Conservation (phyloP, 805 yeast species). For the Kodamaea hsintzibuensis region DNA sequence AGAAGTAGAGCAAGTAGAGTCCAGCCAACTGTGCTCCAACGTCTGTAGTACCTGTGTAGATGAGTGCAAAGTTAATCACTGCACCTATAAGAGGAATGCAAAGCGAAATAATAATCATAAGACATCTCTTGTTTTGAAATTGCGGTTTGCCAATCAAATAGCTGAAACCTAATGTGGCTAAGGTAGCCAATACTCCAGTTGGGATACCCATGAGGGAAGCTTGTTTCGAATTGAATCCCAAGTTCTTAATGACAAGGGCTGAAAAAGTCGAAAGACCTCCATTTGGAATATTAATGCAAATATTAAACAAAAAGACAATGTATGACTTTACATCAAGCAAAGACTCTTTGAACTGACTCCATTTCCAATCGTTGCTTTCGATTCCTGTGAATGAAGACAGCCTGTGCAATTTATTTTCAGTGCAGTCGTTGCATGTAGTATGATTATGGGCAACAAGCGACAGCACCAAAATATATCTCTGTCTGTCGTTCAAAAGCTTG, state of each 20-base stretch:
- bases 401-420: slow-evolving; percentile 8
- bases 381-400: slow-evolving; percentile 11
- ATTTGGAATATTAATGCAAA: slow-evolving; percentile 9
- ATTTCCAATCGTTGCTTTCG: slow-evolving; percentile 17
- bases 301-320: slow-evolving; percentile 7
- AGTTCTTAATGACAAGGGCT: slow-evolving; percentile 5
- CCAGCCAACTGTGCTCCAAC: slow-evolving; percentile 24
- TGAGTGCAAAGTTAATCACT: slow-evolving; percentile 13
- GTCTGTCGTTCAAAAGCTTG: slow-evolving; percentile 8
- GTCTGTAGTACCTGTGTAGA: slow-evolving; percentile 9
- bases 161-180: slow-evolving; percentile 11
- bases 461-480: slow-evolving; percentile 14
- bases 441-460: slow-evolving; percentile 8
- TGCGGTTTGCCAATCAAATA: slow-evolving; percentile 6
- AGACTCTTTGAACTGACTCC: slow-evolving; percentile 22
- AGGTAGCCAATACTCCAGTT: slow-evolving; percentile 9
- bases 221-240: slow-evolving; percentile 11
- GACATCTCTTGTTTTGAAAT: slow-evolving; percentile 6
- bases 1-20: slow-evolving; percentile 35
- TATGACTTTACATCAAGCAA: slow-evolving; percentile 16
- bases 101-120: slow-evolving; percentile 8
- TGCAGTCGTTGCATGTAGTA: not conserved
- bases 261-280: slow-evolving; percentile 9
- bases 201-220: slow-evolving; percentile 13
- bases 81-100: slow-evolving; percentile 26